Base-by-base conservation (phyloP, 768 basidiomycete species). In the Macrolepiota dolichaula region DNA sequence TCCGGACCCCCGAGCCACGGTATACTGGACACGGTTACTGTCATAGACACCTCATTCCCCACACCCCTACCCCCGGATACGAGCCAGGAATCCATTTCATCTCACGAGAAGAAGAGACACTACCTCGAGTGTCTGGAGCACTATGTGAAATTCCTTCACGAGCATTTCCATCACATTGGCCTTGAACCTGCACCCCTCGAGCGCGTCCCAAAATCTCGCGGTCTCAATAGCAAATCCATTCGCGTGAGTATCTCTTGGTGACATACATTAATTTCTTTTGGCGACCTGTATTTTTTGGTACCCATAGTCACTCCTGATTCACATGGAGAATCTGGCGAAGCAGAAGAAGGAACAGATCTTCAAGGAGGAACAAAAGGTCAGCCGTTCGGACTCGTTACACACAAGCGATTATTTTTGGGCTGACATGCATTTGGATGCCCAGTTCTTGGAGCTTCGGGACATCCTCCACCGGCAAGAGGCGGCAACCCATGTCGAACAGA, bases 101-200 rank as follows among this genome's bases (percentile, higher is more conserved):
- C 88, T 5, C 89, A 91, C 66, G 89, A 91, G 67, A 90, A 90
- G 67, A 90, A 90, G 66, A 75, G 89, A 2, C 80, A 86, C 66
- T 90, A 91, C 66, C 78, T 91, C 24, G 87, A 88, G 65, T 88
- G 86, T 64, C 72, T 91, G 6, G 89, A 91, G 64, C 81, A 87
- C 61, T 91, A 90, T 69, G 82, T 89, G 13, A 68, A 79, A 29
- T 89, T 84, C 65, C 75, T 90, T 11, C 87, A 88, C 63, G 78
- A 88, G 29, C 85, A 87, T 59, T 74, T 88, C 42, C 73, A 73
- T 0, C 79, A 82, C 50, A 69, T 85, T 11, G 82, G 83, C 15
- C 71, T 76, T 0, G 67, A 71, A 0, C 85, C 87, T 1, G 70
- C 77, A 0, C 65, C 74, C 0, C 71, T 89, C 25, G 79, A 85